phyloP scores from a whole-genome alignment of 768 basidiomycete species.

The Filobasidium wieringae region DNA sequence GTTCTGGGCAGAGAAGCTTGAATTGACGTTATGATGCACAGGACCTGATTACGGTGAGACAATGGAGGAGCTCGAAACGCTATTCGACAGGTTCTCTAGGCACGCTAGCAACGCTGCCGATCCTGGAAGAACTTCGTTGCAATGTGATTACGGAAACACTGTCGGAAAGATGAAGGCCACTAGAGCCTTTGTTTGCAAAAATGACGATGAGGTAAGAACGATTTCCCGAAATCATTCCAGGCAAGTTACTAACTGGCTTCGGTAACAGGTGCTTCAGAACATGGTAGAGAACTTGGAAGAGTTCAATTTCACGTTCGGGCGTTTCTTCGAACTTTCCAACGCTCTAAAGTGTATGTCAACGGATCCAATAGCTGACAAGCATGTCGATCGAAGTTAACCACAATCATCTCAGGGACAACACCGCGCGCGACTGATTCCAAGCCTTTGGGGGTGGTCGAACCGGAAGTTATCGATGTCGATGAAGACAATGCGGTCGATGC shows the following conservation, averaged over 20 bases:
- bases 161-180: conserved; percentile 68
- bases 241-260: not conserved
- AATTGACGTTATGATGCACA: conserved; percentile 17
- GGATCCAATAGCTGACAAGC: not conserved
- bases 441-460: not conserved
- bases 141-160: conserved; percentile 79
- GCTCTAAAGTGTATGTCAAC: conserved; percentile 58
- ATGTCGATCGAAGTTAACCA: not conserved
- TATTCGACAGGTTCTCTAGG: conserved; percentile 72
- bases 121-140: conserved; percentile 47
- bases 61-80: conserved; percentile 68
- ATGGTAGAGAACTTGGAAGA: conserved; percentile 49
- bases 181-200: conserved; percentile 60
- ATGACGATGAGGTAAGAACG: conserved; percentile 56
- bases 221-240: not conserved
- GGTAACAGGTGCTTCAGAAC: conserved; percentile 46
- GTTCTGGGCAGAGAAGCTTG: not conserved
- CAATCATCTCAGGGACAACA: not conserved
- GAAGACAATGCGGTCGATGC: not conserved
- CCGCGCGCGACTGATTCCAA: conserved; percentile 16
- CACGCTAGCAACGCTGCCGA: conserved; percentile 12
- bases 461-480: not conserved
- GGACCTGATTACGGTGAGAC: conserved; percentile 74
- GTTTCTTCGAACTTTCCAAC: conserved; percentile 73
- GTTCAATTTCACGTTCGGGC: conserved; percentile 73